A percentile compares a stretch with the other conserved stretches of the same genome.
phyloP scores from a whole-genome alignment of 768 basidiomycete genomes.

The Melanogaster broomeanus region DNA sequence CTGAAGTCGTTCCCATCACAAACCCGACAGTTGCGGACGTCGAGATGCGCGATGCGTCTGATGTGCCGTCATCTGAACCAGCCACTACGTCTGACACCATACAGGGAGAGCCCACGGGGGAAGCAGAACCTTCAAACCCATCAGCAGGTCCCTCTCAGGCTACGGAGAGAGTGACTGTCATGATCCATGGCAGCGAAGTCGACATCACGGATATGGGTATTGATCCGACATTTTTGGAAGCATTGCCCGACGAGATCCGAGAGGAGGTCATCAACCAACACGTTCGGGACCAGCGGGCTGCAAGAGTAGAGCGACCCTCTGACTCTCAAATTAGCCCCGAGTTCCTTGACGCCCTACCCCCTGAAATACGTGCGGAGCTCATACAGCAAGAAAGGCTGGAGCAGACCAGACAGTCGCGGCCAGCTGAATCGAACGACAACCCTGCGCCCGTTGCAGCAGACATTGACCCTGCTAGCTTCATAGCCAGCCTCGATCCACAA shows the following conservation, averaged over 20 bases:
- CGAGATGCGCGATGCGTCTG: slow-evolving; percentile 51
- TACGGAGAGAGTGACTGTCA: slow-evolving; percentile 78
- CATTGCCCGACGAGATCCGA: slow-evolving; percentile 97
- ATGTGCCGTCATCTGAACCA: slow-evolving; percentile 22
- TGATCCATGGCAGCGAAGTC: slow-evolving; percentile 88
- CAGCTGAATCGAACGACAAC: slow-evolving; percentile 31
- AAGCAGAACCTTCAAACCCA: neutral
- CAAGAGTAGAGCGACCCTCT: slow-evolving; percentile 68
- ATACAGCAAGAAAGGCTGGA: slow-evolving; percentile 93
- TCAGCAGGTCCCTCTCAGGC: slow-evolving; percentile 36
- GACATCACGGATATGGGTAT: slow-evolving; percentile 99
- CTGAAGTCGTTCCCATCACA: slow-evolving; percentile 27
- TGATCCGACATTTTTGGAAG: slow-evolving; percentile 96
- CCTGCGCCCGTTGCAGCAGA: slow-evolving; percentile 52
- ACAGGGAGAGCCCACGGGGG: slow-evolving; percentile 20
- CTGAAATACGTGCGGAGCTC: slow-evolving; percentile 95
- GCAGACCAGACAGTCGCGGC: slow-evolving; percentile 55
- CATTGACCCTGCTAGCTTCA: slow-evolving; percentile 88
- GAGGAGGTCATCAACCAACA: slow-evolving; percentile 98
- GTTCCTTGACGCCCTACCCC: slow-evolving; percentile 94
- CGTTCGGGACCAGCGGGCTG: slow-evolving; percentile 85
- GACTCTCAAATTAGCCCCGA: slow-evolving; percentile 93
- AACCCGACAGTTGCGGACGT: slow-evolving; percentile 42
- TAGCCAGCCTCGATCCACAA: slow-evolving; percentile 87
- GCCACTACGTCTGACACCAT: slow-evolving; percentile 20